Conservation (phyloP, 129 eudicot genomes). For the Flaveria brownii region DNA sequence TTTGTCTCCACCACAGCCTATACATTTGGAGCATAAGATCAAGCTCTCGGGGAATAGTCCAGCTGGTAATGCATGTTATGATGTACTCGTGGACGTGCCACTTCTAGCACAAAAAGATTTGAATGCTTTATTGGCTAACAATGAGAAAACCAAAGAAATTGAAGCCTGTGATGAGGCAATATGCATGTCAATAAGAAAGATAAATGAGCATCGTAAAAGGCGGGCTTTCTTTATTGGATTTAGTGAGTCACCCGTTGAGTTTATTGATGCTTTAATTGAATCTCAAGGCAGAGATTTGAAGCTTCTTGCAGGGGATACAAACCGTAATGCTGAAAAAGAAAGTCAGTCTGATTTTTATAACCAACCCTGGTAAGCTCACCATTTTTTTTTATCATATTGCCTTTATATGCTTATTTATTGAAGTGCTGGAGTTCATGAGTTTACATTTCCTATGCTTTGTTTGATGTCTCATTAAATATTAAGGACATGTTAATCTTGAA, state of each 20-base stretch:
- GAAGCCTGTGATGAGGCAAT: constrained; percentile 89
- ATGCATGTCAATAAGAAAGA: constrained; percentile 71
- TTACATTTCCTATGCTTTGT: not conserved
- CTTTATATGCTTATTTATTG: not conserved
- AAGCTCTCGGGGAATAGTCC: constrained; percentile 88
- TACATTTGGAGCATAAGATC: constrained; percentile 85
- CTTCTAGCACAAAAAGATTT: constrained; percentile 78
- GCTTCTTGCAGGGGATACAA: constrained; percentile 69
- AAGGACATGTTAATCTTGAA: constrained; percentile 18
- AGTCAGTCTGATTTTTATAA: constrained; percentile 78
- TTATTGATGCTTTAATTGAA: constrained; percentile 81
- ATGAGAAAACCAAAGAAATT: constrained; percentile 81
- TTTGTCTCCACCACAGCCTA: constrained; percentile 81
- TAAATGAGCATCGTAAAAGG: constrained; percentile 84
- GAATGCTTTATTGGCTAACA: constrained; percentile 68
- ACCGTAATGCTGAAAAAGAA: constrained; percentile 79
- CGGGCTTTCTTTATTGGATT: constrained; percentile 96
- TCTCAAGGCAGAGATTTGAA: constrained; percentile 86
- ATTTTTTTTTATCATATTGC: not conserved
- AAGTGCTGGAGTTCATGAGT: not conserved
- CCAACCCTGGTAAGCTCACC: constrained; percentile 82
- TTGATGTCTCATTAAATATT: not conserved
- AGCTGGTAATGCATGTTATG: constrained; percentile 87
- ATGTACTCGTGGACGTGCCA: constrained; percentile 87
- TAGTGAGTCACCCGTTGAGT: constrained; percentile 93